Percentiles rank a stretch among this genome's conserved stretches.
Conservation (phyloP, 441 rosid genomes). For the Syzygium syzygioides region DNA sequence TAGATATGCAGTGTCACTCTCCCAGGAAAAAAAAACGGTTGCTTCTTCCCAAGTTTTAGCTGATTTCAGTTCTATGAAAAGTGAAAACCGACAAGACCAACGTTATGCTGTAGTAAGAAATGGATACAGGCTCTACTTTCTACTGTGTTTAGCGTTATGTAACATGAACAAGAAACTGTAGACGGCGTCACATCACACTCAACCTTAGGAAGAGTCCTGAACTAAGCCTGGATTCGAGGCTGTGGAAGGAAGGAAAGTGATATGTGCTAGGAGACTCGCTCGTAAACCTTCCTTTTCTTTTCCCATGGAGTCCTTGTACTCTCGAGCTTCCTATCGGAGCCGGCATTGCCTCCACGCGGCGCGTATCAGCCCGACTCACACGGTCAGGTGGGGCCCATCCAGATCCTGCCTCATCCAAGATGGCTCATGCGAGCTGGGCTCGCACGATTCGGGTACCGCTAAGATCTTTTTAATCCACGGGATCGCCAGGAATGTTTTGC, state of each 20-base stretch:
- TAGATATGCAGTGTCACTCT: background rate
- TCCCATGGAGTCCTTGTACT: background rate
- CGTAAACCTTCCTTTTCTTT: background rate
- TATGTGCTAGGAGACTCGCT: background rate
- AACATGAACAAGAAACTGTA: background rate
- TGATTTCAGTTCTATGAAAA: background rate
- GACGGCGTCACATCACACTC: background rate
- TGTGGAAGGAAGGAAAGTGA: background rate
- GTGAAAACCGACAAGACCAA: background rate
- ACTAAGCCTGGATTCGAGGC: background rate
- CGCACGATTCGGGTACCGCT: background rate
- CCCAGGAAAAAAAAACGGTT: background rate
- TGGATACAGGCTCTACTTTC: background rate
- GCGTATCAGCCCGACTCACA: background rate
- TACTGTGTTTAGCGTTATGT: rapidly evolving
- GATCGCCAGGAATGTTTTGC: background rate
- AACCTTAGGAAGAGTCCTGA: background rate
- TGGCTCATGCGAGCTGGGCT: background rate
- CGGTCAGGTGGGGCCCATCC: background rate
- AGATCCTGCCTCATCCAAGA: background rate
- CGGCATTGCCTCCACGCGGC: background rate
- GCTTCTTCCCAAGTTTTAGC: background rate
- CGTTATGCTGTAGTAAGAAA: background rate
- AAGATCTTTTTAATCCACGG: background rate
- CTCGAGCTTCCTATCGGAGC: background rate